phyloP scores from a whole-genome alignment of 1,284 basidiomycete genomes.

The Ganoderma leucocontextum region DNA sequence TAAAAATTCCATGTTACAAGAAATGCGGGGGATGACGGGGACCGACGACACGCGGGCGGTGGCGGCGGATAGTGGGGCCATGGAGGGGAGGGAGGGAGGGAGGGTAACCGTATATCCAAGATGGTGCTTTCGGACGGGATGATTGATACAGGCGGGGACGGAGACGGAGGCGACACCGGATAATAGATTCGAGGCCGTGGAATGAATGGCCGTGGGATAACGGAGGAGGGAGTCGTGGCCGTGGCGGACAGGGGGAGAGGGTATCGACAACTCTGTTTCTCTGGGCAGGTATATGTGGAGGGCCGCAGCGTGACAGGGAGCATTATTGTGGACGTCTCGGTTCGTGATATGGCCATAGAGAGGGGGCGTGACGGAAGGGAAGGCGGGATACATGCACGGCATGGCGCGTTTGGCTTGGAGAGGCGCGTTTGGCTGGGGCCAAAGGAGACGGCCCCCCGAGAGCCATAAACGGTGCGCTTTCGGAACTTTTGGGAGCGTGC shows the following conservation, averaged over 20 bases:
- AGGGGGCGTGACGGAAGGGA: constrained; percentile 11
- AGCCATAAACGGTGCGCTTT: neutral
- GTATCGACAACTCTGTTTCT: constrained; percentile 12
- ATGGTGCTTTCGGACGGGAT: neutral
- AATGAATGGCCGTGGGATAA: neutral
- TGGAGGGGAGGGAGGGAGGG: neutral
- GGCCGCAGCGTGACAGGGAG: neutral
- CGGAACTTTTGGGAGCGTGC: neutral
- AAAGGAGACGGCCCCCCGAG: neutral
- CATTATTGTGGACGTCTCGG: constrained; percentile 14
- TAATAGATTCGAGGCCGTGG: neutral
- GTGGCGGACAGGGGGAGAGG: neutral
- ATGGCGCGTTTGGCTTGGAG: neutral
- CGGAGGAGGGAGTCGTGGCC: neutral
- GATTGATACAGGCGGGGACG: constrained; percentile 17
- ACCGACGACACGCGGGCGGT: neutral
- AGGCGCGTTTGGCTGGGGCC: neutral
- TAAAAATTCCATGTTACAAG: constrained; percentile 10
- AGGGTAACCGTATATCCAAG: neutral
- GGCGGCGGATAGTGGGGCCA: neutral
- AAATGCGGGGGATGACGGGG: neutral
- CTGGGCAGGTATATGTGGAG: neutral
- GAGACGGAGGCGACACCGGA: neutral
- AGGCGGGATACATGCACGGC: neutral
- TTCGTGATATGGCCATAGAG: constrained; percentile 5